Evolutionary conservation across 2,329 filamentous ascomycete species (phyloP), one percentile per base, ranked within the genome.

Genomic region (Colletotrichum theobromicola): DNA sequence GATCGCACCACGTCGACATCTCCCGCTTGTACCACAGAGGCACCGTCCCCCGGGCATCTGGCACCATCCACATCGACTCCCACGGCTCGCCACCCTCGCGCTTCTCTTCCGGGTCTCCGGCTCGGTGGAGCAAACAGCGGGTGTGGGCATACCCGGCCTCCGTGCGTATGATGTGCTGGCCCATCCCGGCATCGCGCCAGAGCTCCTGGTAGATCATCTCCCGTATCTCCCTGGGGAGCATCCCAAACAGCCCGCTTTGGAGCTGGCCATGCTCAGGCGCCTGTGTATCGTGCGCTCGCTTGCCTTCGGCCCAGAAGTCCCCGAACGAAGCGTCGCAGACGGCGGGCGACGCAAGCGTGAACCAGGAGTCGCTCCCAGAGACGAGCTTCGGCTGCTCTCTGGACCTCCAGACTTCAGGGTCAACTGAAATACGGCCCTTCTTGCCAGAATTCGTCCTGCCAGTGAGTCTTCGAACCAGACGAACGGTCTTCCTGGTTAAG

Each of bases 1-100:
- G 72, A 35, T 74, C 72, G 10, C 72, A 71, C 68, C 72, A 74
- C 0, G 53, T 57, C 32, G 72, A 74, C 55, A 67, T 74, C 62
- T 74, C 68, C 7, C 72, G 72, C 53, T 66, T 67, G 7, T 61
- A 71, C 72, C 72, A 72, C 5, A 72, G 18, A 5, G 72, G 68
- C 6, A 53, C 61, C 32, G 67, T 24, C 4, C 72, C 72, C 10
- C 67, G 37, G 18, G 62, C 55, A 12, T 58, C 67, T 4, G 72
- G 68, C 2, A 55, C 61, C 72, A 72, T 72, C 72, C 72, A 74
- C 32, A 57, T 72, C 1, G 46, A 66, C 34, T 57, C 72, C 72
- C 67, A 71, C 0, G 42, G 55, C 1, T 57, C 53, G 16, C 70
- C 71, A 15, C 55, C 53, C 24, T 53, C 71, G 16, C 37, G 61